A percentile compares a stretch with the other conserved stretches of the same genome.
Conservation (phyloP, 208 protist species). For the Leishmania guyanensis region DNA sequence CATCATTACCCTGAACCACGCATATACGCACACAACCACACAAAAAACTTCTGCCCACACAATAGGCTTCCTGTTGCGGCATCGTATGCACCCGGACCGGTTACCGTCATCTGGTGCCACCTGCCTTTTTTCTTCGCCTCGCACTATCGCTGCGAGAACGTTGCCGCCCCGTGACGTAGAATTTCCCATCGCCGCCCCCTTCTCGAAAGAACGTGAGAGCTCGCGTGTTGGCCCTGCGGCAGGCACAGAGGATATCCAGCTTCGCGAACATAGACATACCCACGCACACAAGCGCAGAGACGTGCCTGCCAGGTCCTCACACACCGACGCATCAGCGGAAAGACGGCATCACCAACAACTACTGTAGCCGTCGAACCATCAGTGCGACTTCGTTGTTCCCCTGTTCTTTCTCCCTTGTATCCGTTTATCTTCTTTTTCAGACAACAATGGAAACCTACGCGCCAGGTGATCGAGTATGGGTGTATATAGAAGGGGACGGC, state of each 20-base stretch:
- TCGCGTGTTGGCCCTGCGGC: neutral
- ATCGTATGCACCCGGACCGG: neutral
- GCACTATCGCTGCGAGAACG: neutral
- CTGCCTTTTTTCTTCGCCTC: neutral
- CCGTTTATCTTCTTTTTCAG: neutral
- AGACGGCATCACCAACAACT: neutral
- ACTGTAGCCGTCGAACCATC: neutral
- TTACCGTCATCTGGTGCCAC: neutral
- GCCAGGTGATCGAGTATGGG: slow-evolving; percentile 83
- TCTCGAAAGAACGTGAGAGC: neutral
- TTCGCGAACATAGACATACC: neutral
- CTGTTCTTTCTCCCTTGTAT: neutral
- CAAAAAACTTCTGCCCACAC: neutral
- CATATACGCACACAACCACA: neutral
- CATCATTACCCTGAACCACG: neutral
- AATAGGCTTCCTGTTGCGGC: neutral
- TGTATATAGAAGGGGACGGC: slow-evolving; percentile 71
- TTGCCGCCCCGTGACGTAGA: neutral
- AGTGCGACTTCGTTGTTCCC: neutral
- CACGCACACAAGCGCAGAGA: neutral
- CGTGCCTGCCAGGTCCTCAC: neutral
- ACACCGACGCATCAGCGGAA: neutral
- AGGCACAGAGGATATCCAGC: neutral
- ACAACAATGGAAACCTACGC: slow-evolving; percentile 37
- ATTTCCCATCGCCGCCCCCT: neutral